A percentile compares a stretch with the other conserved stretches of the same genome.
Evolutionary conservation across 768 basidiomycete species (phyloP).

Genomic region (Boletus barrowsii): DNA sequence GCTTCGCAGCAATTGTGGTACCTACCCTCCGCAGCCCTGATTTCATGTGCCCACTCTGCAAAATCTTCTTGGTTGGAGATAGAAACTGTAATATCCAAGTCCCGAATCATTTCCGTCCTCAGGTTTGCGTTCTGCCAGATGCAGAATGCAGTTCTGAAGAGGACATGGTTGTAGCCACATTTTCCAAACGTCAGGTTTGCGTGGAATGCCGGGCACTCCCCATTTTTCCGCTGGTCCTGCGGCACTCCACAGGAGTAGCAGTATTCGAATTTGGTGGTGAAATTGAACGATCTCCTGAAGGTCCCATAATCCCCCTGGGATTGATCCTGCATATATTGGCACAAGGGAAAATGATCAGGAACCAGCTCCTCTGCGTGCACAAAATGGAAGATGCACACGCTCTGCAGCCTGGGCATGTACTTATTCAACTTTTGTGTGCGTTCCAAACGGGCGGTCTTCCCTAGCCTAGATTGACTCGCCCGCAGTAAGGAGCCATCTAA

Average conservation of each 20-base stretch:
- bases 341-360: not conserved
- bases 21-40: not conserved
- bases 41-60: not conserved
- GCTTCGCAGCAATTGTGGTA: constrained; percentile 2
- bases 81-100: not conserved
- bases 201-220: not conserved
- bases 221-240: not conserved
- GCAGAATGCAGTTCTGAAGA: too few relatives aligned
- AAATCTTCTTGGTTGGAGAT: not conserved
- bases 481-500: not conserved
- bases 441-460: not conserved
- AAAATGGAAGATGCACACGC: not conserved
- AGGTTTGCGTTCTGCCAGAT: constrained; percentile 1
- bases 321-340: not conserved
- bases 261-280: not conserved
- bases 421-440: not conserved
- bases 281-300: not conserved
- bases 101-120: not conserved
- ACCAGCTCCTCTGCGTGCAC: not conserved
- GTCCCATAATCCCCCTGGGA: not conserved
- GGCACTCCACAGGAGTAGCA: not conserved
- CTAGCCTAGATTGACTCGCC: not conserved
- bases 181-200: not conserved
- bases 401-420: not conserved
- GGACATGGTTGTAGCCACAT: constrained; percentile 1